Base-by-base conservation (phyloP, 441 rosid genomes). In the Erodium texanum region DNA sequence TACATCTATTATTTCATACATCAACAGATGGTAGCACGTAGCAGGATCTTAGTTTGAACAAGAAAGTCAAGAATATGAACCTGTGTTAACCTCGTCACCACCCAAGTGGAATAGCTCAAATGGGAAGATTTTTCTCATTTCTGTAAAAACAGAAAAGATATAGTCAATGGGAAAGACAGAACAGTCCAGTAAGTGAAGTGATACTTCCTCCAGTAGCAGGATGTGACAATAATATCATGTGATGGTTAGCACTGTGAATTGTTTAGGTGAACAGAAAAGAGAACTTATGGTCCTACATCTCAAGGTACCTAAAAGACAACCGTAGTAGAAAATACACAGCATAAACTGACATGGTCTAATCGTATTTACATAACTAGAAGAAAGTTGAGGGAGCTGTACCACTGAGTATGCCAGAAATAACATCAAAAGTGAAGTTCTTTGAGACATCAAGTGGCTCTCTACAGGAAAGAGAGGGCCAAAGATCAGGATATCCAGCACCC, bases 51-150 rank as follows among this genome's bases (percentile, higher is more conserved):
- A 8, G 72, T 63, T 65, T 66, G 27, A 70, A 24, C 50, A 50
- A 74, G 72, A 78, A 58, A 70, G 72, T 50, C 10, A 73, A 11
- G 54, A 34, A 1, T 67, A 75, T 86, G 66, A 38, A 93, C 97
- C 89, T 74, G 99, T 84, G 70, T 94, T 77, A 66, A 94, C 99
- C 82, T 94, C 99, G 76, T 94, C 97, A 65, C 99, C 98, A 52
- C 99, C 99, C 83, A 94, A 84, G 83, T 94, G 99, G 80, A 94
- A 85, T 72, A 92, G 86, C 86, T 82, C 98, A 75, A 94, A 94
- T 69, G 98, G 98, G 76, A 94, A 92, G 52, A 88, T 87, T 77
- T 92, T 86, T 77, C 98, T 85, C 82, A 94, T 70, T 69, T 94
- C 98, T 94, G 85, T 50, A 71, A 72, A 61, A 73, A 38, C 11